Conservation (phyloP, 345 rosid species). For the Citrus hindsii region DNA sequence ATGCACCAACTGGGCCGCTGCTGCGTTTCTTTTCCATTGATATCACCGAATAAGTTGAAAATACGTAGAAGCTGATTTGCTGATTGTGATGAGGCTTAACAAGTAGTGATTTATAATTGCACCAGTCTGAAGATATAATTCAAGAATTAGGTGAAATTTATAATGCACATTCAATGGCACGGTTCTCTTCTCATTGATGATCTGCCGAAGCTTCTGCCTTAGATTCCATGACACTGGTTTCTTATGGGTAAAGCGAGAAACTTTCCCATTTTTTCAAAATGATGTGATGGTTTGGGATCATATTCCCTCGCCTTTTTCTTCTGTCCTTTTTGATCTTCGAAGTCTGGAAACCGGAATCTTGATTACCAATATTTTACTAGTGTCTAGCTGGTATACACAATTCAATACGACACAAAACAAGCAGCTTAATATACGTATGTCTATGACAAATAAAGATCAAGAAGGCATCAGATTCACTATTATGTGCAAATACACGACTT, state of each 20-base stretch:
- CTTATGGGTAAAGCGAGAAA: neutral
- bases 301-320: slow-evolving; percentile 17
- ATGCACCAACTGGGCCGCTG: slow-evolving; percentile 18
- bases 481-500: neutral
- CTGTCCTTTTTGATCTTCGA: neutral
- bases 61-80: neutral
- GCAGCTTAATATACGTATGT: neutral
- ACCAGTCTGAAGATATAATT: neutral
- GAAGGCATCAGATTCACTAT: slow-evolving; percentile 27
- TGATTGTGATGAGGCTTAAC: neutral
- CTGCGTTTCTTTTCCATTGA: slow-evolving; percentile 29
- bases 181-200: neutral
- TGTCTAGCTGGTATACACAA: slow-evolving; percentile 6
- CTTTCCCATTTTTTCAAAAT: slow-evolving; percentile 14
- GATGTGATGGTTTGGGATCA: slow-evolving; percentile 29
- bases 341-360: neutral
- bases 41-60: neutral
- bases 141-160: neutral
- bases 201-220: neutral
- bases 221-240: slow-evolving; percentile 17
- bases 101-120: slow-evolving; percentile 1
- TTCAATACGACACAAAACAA: neutral
- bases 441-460: neutral
- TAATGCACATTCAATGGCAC: neutral
- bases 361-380: neutral